Conservation (phyloP, 805 yeast species). For the Candida gorgasii region DNA sequence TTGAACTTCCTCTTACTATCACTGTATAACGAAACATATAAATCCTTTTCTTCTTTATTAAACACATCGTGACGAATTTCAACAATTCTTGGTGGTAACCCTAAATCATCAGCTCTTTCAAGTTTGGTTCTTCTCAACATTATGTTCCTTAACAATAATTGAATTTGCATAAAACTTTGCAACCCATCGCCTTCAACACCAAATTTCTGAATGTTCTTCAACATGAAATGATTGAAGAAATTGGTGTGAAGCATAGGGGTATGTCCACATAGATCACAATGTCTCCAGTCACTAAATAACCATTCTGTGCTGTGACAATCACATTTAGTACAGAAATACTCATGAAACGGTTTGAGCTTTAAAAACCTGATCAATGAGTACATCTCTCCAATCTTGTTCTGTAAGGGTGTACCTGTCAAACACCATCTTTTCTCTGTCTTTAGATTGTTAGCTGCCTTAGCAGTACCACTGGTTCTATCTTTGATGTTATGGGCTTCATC, state of each 20-base stretch:
- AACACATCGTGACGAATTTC: conserved; percentile 84
- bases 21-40: conserved; percentile 82
- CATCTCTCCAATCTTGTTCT: conserved; percentile 94
- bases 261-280: conserved; percentile 86
- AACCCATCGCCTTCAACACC: conserved; percentile 83
- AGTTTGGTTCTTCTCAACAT: conserved; percentile 95
- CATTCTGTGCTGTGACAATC: conserved; percentile 81
- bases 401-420: conserved; percentile 93
- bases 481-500: conserved; percentile 99
- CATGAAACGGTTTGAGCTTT: conserved; percentile 80
- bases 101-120: conserved; percentile 96
- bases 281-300: conserved; percentile 80
- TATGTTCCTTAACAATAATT: conserved; percentile 69
- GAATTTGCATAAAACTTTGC: conserved; percentile 74
- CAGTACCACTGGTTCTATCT: conserved; percentile 90
- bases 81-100: conserved; percentile 94
- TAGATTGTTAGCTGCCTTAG: conserved; percentile 82
- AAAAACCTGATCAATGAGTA: conserved; percentile 88
- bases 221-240: conserved; percentile 92
- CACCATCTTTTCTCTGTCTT: conserved; percentile 83
- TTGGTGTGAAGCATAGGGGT: conserved; percentile 94
- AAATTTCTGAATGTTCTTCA: conserved; percentile 87
- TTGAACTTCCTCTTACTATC: conserved; percentile 86
- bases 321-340: conserved; percentile 92
- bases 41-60: conserved; percentile 93